Percentiles rank a stretch among this genome's conserved stretches.
phyloP scores from a whole-genome alignment of 768 basidiomycete genomes.

The Hortiboletus flavorubellus region DNA sequence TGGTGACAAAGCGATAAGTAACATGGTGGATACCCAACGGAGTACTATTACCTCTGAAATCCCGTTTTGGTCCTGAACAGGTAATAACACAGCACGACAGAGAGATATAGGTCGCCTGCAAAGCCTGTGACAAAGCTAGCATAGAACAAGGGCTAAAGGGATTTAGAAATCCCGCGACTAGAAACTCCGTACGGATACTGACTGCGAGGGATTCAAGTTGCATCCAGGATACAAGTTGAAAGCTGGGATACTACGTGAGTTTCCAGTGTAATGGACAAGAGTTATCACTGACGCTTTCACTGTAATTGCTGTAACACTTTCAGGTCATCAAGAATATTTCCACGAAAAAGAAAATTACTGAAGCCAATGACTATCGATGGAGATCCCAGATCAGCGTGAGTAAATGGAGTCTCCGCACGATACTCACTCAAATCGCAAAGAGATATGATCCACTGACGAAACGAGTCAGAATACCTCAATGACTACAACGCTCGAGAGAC shows the following conservation, averaged over 20 bases:
- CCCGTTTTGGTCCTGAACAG: constrained; percentile 51
- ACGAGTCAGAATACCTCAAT: constrained; percentile 2
- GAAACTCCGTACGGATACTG: constrained; percentile 3
- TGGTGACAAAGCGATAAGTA: neutral
- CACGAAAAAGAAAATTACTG: constrained; percentile 1
- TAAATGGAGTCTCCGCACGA: neutral
- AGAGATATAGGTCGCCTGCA: constrained; percentile 50
- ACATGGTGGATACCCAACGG: neutral
- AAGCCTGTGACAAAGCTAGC: constrained; percentile 49
- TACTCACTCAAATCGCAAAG: constrained; percentile 45
- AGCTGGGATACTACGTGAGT: constrained; percentile 29
- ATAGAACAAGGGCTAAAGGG: constrained; percentile 45
- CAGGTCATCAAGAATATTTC: neutral
- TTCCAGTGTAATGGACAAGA: neutral
- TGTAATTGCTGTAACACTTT: constrained; percentile 42
- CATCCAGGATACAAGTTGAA: constrained; percentile 35
- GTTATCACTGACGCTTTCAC: constrained; percentile 43
- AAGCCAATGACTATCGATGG: constrained; percentile 7
- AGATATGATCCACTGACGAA: constrained; percentile 36
- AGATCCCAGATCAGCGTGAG: neutral
- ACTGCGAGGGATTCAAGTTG: constrained; percentile 41
- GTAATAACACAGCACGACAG: constrained; percentile 46
- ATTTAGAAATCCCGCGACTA: neutral
- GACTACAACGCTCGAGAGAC: neutral
- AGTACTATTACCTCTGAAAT: constrained; percentile 38